Base-by-base conservation (phyloP, 257 asterid genomes). In the Ilex aquifolium region DNA sequence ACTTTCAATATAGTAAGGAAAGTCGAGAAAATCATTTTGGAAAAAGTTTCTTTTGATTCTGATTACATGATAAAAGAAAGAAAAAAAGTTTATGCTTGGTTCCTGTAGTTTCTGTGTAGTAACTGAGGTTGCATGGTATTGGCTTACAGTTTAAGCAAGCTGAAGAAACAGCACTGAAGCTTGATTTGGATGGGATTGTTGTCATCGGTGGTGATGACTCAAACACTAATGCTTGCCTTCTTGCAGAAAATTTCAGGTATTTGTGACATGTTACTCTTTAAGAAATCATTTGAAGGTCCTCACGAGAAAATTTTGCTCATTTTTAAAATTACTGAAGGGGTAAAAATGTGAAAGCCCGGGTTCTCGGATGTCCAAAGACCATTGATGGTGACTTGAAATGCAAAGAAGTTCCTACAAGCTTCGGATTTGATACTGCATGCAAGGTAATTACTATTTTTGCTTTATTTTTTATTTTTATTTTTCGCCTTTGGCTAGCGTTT, bases 321-420 rank as follows among this genome's bases (percentile, higher is more conserved):
- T 46, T 14, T 7, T 2, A 14, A n/a, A 7, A 4, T 7, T 53
- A n/a, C 11, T 53, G 30, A 10, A 53, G 57, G 57, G 15, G 57
- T 53, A 53, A 53, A 53, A 53, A 53, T 5, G 15, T 53, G 30
- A 53, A 53, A 53, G 15, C 57, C 11, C 57, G 27, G 30, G 57
- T 53, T 6, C 5, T 53, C 5, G 57, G 57, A 53, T 53, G 57
- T 14, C 57, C 57, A 53, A 53, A 53, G 57, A 53, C 57, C 29
- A 53, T 53, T 53, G 57, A 53, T 10, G 57, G 57, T 53, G 57
- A 53, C 57, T 53, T 53, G 57, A 53, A 53, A 53, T 53, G 30
- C 3, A 53, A 53, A 17, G 57, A 53, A 17, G 57, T 53, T 53
- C 57, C 57, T 21, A 17, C 10, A 53, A 53, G 57, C 15, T 53